phyloP scores from a whole-genome alignment of 2,329 filamentous ascomycete species.

The Penicillium sp. region DNA sequence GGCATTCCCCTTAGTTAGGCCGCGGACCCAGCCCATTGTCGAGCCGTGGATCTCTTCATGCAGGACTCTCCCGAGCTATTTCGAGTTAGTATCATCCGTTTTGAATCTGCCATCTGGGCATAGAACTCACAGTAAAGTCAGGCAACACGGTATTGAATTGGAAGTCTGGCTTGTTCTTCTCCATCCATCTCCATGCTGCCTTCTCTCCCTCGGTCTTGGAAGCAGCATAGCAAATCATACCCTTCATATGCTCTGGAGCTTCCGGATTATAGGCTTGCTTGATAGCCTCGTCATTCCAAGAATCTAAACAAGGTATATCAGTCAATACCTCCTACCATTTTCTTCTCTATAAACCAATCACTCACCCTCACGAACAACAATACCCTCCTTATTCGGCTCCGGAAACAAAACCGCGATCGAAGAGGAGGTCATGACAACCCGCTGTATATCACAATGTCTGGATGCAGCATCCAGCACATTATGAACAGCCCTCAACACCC shows the following conservation, averaged over 20 bases:
- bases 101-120: constrained; percentile 6
- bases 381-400: neutral
- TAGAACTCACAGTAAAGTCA: constrained; percentile 39
- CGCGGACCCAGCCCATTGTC: constrained; percentile 11
- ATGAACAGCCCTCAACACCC: constrained; percentile 4
- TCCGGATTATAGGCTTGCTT: constrained; percentile 32
- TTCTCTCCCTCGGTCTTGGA: constrained; percentile 50
- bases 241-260: constrained; percentile 30
- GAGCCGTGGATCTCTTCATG: constrained; percentile 27
- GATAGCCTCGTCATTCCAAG: constrained; percentile 26
- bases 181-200: constrained; percentile 47
- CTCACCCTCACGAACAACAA: constrained; percentile 16
- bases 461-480: constrained; percentile 17
- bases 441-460: constrained; percentile 5
- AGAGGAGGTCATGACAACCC: constrained; percentile 22
- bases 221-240: constrained; percentile 41
- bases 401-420: constrained; percentile 11
- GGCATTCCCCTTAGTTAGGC: constrained; percentile 8
- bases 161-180: constrained; percentile 45
- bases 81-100: neutral
- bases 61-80: constrained; percentile 35
- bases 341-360: neutral
- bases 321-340: neutral
- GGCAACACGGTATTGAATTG: constrained; percentile 42
- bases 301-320: constrained; percentile 9